Conservation (phyloP, 2,329 filamentous ascomycete species). For the Microdochium trichocladiopsis region DNA sequence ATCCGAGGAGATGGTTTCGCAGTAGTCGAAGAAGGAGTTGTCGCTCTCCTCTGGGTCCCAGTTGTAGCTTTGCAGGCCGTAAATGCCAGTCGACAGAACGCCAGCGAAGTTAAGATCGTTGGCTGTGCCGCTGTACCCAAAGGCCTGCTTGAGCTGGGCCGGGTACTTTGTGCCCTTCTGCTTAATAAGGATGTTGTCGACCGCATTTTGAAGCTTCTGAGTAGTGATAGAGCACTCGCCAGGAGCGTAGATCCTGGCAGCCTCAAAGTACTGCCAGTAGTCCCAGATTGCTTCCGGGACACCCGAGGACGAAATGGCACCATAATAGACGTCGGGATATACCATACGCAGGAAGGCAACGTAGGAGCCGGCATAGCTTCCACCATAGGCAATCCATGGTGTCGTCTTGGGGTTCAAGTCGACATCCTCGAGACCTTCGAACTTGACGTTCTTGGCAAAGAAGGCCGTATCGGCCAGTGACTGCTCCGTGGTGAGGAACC, state of each 20-base stretch:
- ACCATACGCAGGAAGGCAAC: slow-evolving; percentile 68
- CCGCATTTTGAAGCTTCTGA: slow-evolving; percentile 45
- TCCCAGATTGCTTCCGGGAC: slow-evolving; percentile 73
- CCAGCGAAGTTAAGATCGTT: slow-evolving; percentile 41
- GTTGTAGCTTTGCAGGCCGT: slow-evolving; percentile 38
- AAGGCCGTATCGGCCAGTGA: slow-evolving; percentile 75
- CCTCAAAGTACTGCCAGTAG: slow-evolving; percentile 59
- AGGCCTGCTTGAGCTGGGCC: slow-evolving; percentile 30
- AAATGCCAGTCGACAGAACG: slow-evolving; percentile 31
- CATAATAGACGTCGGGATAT: slow-evolving; percentile 76
- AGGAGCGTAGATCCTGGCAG: slow-evolving; percentile 39
- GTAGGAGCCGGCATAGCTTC: slow-evolving; percentile 76
- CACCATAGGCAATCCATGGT: slow-evolving; percentile 75
- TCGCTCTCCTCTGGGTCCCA: slow-evolving; percentile 43
- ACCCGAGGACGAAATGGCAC: slow-evolving; percentile 71
- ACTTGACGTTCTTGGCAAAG: slow-evolving; percentile 67
- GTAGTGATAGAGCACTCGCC: slow-evolving; percentile 57
- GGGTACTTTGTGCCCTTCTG: slow-evolving; percentile 32
- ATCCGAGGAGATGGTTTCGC: slow-evolving; percentile 34
- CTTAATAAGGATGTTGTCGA: slow-evolving; percentile 43
- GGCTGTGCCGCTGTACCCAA: slow-evolving; percentile 37
- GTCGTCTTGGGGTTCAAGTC: slow-evolving; percentile 59
- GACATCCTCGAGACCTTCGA: slow-evolving; percentile 59
- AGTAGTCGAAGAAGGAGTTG: slow-evolving; percentile 37
- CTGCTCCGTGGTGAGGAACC: slow-evolving; percentile 80